These are phyloP conservation scores for Euphorbia pulcherrima DNA, from an alignment of 345 rosid species.

Conservation along the genomic window DNA sequence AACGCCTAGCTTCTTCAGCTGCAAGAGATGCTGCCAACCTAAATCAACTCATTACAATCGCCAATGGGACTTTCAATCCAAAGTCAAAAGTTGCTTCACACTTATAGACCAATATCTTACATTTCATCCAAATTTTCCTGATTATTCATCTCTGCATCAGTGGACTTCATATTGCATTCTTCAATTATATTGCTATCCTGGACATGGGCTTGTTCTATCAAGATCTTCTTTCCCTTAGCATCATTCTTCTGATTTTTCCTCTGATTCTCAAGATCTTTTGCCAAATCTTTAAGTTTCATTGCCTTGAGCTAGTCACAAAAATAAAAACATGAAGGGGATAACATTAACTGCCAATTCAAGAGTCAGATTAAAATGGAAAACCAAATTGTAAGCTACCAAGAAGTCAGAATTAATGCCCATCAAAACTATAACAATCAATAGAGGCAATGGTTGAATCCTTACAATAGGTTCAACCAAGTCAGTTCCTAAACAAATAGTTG, in stretches of 20 bases:
- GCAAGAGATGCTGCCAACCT: conserved; percentile 75
- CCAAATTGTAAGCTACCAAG: not conserved
- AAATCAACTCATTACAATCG: conserved; percentile 26
- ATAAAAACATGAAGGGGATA: not conserved
- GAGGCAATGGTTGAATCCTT: not conserved
- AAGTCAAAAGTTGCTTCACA: conserved; percentile 10
- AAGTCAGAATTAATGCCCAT: not conserved
- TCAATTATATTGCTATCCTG: conserved; percentile 19
- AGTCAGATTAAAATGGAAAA: not conserved
- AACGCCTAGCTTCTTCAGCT: conserved; percentile 43
- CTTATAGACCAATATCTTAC: conserved; percentile 38
- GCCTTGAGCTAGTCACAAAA: conserved; percentile 52
- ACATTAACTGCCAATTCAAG: not conserved
- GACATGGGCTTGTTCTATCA: conserved; percentile 19
- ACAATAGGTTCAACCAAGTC: not conserved
- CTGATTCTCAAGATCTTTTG: conserved; percentile 64
- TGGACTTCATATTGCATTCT: not conserved
- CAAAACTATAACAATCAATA: not conserved
- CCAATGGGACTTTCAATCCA: conserved; percentile 11
- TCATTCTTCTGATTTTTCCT: conserved; percentile 37
- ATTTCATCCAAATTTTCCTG: conserved; percentile 62
- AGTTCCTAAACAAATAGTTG: not conserved
- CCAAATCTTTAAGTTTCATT: conserved; percentile 72
- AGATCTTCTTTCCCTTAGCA: conserved; percentile 46
- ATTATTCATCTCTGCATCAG: conserved; percentile 21